Evolutionary conservation across 495 filamentous ascomycete genomes (phyloP).

Genomic region (Poronia punctata): DNA sequence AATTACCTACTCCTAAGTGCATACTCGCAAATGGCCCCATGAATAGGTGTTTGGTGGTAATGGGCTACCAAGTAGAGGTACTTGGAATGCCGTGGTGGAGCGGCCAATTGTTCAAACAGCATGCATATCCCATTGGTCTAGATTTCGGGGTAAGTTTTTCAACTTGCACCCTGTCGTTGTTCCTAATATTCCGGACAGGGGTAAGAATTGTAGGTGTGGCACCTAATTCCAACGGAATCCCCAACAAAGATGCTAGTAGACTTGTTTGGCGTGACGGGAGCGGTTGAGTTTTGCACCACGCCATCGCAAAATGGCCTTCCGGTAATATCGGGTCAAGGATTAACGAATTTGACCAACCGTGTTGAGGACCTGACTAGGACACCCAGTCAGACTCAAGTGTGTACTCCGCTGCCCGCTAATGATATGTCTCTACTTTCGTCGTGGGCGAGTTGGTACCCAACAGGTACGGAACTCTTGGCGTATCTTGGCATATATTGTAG

Average conservation of each 20-base stretch:
- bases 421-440: too few species aligned
- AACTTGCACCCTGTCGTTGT: conserved; percentile 19
- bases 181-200: conserved; percentile 12
- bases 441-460: too few species aligned
- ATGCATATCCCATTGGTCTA: too few species aligned
- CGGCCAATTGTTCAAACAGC: conserved; percentile 2
- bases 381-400: too few species aligned
- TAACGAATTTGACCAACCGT: too few species aligned
- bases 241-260: conserved; percentile 26
- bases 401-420: too few species aligned
- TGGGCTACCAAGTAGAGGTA: conserved; percentile 12
- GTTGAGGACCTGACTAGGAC: too few species aligned
- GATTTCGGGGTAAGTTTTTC: background rate
- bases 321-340: background rate
- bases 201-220: conserved; percentile 12
- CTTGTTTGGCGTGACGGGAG: conserved; percentile 21
- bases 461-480: too few species aligned
- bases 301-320: conserved; percentile 4
- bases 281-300: background rate
- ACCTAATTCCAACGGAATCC: conserved; percentile 21
- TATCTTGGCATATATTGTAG: too few species aligned
- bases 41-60: background rate
- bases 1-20: too few species aligned
- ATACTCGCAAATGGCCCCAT: too few species aligned
- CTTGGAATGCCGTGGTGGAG: conserved; percentile 1